Percentiles rank a stretch among this genome's conserved stretches.
Conservation (phyloP, 768 basidiomycete genomes). For the Coprinellus micaceus region DNA sequence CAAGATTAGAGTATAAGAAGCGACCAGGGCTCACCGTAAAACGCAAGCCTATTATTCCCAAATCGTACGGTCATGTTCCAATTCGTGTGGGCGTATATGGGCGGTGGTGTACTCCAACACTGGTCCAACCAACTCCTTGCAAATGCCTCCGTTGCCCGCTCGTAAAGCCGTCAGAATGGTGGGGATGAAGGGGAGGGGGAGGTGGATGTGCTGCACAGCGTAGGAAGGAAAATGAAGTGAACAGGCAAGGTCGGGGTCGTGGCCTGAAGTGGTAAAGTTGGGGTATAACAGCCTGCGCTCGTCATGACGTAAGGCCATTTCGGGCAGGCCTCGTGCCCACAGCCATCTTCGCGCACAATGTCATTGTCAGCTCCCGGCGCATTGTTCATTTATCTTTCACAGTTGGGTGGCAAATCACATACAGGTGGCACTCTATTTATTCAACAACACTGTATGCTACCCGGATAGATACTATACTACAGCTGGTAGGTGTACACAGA, state of each 20-base stretch:
- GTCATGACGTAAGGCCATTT: background rate
- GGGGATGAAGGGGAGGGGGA: background rate
- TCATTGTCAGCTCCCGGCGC: no score
- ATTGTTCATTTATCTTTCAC: no score
- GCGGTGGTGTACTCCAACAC: background rate
- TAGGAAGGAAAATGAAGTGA: background rate
- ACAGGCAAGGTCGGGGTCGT: background rate
- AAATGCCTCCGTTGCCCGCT: background rate
- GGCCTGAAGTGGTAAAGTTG: no score
- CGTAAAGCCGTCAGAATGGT: background rate
- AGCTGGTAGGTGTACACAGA: background rate
- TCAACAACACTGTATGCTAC: background rate
- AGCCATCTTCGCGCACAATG: background rate
- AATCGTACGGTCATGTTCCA: conserved; percentile 59
- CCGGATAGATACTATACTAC: conserved; percentile 2
- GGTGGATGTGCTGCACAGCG: background rate
- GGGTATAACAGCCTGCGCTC: background rate
- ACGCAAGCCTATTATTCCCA: conserved; percentile 48
- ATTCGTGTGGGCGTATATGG: conserved; percentile 5
- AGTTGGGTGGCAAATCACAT: background rate
- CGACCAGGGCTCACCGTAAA: conserved; percentile 41
- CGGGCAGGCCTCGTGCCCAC: background rate
- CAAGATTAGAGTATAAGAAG: conserved; percentile 5
- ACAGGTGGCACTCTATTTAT: background rate
- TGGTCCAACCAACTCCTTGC: background rate